Evolutionary conservation across 345 rosid species (phyloP).

Genomic region (Arabis hirsuta): DNA sequence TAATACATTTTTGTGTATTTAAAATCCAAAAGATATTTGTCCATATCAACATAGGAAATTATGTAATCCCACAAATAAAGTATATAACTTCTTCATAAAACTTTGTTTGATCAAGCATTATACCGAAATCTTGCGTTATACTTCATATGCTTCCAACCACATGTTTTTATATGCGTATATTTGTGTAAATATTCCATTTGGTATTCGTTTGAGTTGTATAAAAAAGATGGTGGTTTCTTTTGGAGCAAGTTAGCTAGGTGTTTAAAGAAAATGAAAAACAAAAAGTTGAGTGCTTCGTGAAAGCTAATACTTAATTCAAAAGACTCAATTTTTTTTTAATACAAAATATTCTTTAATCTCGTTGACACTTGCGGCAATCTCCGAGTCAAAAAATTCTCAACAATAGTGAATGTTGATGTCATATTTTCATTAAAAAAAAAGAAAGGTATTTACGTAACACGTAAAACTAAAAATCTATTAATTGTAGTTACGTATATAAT

Average conservation of each 20-base stretch:
- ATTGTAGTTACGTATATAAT: background rate
- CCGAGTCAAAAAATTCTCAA: background rate
- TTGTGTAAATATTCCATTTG: slow-evolving; percentile 27
- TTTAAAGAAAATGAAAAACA: background rate
- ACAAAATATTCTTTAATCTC: background rate
- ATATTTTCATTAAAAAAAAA: background rate
- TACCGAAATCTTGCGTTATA: slow-evolving; percentile 28
- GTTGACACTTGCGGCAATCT: slow-evolving; percentile 27
- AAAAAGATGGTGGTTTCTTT: slow-evolving; percentile 34
- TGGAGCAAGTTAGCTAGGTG: slow-evolving; percentile 33
- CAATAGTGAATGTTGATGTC: slow-evolving; percentile 3
- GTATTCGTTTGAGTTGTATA: background rate
- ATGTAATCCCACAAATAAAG: background rate
- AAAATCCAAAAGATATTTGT: background rate
- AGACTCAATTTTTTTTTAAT: background rate
- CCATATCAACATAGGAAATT: slow-evolving; percentile 11
- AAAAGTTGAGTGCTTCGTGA: slow-evolving; percentile 23
- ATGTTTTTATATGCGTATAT: slow-evolving; percentile 30
- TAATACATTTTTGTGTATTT: slow-evolving; percentile 1
- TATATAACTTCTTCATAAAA: background rate
- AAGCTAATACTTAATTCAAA: slow-evolving; percentile 26
- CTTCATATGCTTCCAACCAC: slow-evolving; percentile 33
- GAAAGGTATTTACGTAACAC: background rate
- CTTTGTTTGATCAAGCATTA: slow-evolving; percentile 6
- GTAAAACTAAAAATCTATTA: background rate